Percentiles rank a stretch among this genome's conserved stretches.
These are phyloP conservation scores for Salvia splendens DNA, from an alignment of 257 asterid species.

Conservation along the genomic window DNA sequence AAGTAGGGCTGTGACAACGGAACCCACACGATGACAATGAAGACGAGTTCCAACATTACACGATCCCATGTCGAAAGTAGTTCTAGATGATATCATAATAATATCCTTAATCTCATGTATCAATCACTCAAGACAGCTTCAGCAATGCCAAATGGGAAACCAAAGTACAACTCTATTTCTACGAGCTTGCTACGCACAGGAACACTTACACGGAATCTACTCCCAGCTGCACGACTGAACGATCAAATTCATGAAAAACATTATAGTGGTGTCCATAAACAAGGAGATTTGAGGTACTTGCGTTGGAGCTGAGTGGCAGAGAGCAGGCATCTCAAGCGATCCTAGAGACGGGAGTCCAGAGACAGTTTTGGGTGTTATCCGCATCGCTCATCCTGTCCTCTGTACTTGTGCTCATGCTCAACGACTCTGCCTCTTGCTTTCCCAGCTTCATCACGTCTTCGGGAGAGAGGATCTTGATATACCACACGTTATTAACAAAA, in stretches of 20 bases:
- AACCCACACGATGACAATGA: no score
- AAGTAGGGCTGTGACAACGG: no score
- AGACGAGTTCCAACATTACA: no score
- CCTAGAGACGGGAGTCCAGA: slow-evolving; percentile 34
- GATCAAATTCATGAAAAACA: neutral
- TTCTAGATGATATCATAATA: no score
- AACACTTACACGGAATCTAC: no score
- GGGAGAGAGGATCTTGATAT: slow-evolving; percentile 86
- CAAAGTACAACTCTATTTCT: neutral
- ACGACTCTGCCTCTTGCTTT: slow-evolving; percentile 64
- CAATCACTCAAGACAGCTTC: slow-evolving; percentile 2
- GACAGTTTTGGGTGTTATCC: slow-evolving; percentile 55
- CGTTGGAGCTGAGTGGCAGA: neutral
- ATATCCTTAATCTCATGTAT: neutral
- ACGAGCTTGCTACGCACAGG: no score
- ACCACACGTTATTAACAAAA: slow-evolving; percentile 88
- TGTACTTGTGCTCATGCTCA: slow-evolving; percentile 38
- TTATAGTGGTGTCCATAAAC: no score
- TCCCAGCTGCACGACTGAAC: slow-evolving; percentile 4
- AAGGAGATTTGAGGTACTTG: no score
- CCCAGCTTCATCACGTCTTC: slow-evolving; percentile 82
- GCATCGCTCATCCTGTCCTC: slow-evolving; percentile 49
- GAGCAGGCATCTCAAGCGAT: neutral
- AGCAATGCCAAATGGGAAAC: neutral
- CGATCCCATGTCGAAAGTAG: no score